Evolutionary conservation across 192 early-diverging fungal genomes (phyloP).

Genomic region (Funneliformis geosporum): DNA sequence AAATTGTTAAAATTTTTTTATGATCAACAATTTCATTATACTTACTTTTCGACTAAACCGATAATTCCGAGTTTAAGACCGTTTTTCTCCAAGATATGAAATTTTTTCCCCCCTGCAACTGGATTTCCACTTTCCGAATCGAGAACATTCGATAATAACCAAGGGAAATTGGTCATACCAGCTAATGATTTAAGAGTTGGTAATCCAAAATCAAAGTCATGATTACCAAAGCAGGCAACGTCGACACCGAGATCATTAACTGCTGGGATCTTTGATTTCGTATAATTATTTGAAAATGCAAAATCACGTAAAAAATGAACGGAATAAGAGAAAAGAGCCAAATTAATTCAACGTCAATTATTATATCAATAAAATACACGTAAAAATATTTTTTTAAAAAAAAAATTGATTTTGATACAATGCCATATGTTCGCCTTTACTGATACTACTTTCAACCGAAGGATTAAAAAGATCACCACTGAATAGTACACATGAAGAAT

Average conservation of each 20-base stretch:
- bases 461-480: conserved; percentile 71
- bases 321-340: not conserved
- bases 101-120: conserved; percentile 39
- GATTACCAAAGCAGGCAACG: conserved; percentile 68
- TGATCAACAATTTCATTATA: not conserved
- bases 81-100: conserved; percentile 48
- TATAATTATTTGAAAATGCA: not conserved
- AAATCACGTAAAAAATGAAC: not conserved
- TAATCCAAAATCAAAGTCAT: conserved; percentile 75
- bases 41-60: conserved; percentile 67
- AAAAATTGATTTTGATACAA: not conserved
- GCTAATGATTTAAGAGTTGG: conserved; percentile 53
- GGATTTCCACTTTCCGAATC: conserved; percentile 42
- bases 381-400: not conserved
- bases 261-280: conserved; percentile 40
- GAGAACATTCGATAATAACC: conserved; percentile 69
- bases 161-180: conserved; percentile 62
- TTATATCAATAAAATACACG: not conserved
- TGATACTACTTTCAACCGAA: conserved; percentile 65
- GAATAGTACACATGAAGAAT: conserved; percentile 56
- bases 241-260: conserved; percentile 62
- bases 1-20: not conserved
- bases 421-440: conserved; percentile 65
- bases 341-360: not conserved
- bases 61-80: conserved; percentile 64